Conservation (phyloP, 306 rosid genomes). For the Vicia sativa region DNA sequence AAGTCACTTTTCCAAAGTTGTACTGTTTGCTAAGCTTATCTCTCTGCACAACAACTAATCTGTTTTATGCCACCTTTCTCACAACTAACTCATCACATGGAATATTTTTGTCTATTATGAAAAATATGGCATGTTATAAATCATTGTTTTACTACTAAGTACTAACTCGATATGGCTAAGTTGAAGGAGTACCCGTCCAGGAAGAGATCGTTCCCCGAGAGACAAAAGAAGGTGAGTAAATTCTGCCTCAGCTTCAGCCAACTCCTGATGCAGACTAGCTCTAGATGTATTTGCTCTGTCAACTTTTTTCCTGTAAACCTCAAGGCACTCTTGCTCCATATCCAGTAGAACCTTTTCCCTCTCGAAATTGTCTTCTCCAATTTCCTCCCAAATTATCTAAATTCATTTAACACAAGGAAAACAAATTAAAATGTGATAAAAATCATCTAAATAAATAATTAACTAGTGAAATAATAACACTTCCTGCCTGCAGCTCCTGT, state of each 20-base stretch:
- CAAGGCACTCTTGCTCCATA: slow-evolving; percentile 90
- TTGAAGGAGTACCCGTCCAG: slow-evolving; percentile 75
- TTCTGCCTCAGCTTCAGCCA: slow-evolving; percentile 97
- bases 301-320: slow-evolving; percentile 81
- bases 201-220: slow-evolving; percentile 91
- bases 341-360: slow-evolving; percentile 87
- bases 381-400: slow-evolving; percentile 97
- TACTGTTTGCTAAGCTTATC: slow-evolving; percentile 9
- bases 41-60: background rate
- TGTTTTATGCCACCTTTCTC: slow-evolving; percentile 25
- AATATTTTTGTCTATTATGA: slow-evolving; percentile 7
- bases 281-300: slow-evolving; percentile 82
- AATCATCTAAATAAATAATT: slow-evolving; percentile 15
- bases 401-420: slow-evolving; percentile 31
- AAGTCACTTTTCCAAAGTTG: slow-evolving; percentile 15
- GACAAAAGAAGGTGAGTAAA: slow-evolving; percentile 93
- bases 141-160: slow-evolving; percentile 21
- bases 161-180: slow-evolving; percentile 14
- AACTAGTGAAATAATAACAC: slow-evolving; percentile 15
- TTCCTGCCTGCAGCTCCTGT: slow-evolving; percentile 90
- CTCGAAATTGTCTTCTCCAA: slow-evolving; percentile 87
- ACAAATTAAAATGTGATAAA: slow-evolving; percentile 26
- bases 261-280: slow-evolving; percentile 90
- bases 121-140: slow-evolving; percentile 1
- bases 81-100: background rate